Evolutionary conservation across 1,139 yeast species (phyloP), one percentile per base, ranked within the genome.

Genomic region (Arxiozyma telluris): DNA sequence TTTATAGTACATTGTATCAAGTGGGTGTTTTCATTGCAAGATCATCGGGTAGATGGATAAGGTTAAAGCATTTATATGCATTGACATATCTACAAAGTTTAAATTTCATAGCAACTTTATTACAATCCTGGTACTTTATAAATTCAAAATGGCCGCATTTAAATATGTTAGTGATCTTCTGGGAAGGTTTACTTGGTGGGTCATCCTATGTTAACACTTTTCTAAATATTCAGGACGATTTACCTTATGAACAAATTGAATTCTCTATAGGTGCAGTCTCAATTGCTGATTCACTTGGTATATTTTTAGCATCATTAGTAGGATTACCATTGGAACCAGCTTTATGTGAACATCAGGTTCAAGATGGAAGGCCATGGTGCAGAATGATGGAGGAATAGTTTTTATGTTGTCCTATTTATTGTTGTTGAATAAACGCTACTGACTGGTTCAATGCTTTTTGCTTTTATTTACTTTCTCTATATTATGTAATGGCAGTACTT

Each of bases 251-350:
- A 0, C 80, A 82, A 55, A 75, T 96, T 53, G 98, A 93, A 65
- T 90, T 91, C 66, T 83, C 94, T 7, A 79, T 93, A 80, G 98
- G 97, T 0, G 81, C 95, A n/a, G 96, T 90, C 0, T 90, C 96
- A 0, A 81, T 91, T 56, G 88, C 96, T 58, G 98, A 93, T 67
- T 85, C 96, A 17, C 81, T 87, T 23, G 98, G 98, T 0, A 82
- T 91, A 38, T 87, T 89, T 4, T 48, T 86, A 1, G 95, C 97
- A 1, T 97, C 96, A 0, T 65, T 82, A 17, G 67, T 88, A 5
- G 90, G 89, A 47, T 74, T 87, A 73, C 78, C 82, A 78, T 70
- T 91, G 11, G 98, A 93, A 62, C 81, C 84, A 8, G 64, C 72
- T 1, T 73, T 93, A n/a, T 91, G 97, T 65, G 66, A 73, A 6